Base-by-base conservation (phyloP, 2,329 filamentous ascomycete genomes). In the Fusarium musae region DNA sequence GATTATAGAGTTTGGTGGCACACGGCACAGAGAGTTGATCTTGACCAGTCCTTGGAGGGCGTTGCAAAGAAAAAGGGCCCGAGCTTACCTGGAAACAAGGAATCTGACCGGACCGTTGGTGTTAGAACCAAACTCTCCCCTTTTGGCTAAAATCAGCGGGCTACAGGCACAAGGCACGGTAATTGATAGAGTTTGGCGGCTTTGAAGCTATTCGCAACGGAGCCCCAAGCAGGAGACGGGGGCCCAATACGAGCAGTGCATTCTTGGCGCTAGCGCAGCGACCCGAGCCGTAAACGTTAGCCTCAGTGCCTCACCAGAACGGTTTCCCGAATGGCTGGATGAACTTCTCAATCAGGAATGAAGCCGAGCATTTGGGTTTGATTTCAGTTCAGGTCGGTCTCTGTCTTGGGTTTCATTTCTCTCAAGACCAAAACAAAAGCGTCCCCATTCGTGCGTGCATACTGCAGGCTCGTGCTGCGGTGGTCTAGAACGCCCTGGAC, bases 201-300 rank as follows among this genome's bases (percentile, higher is more conserved):
- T 30, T 36, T 43, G 37, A 61, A 61, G 58, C 37, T 57, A 56
- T 57, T 56, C 58, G 12, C 28, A 42, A 23, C 19, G 21, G 30
- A 13, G 56, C 26, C 34, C 50, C 19, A 28, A 40, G 19, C 7
- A 53, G 50, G 34, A n/a, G 50, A n/a, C 7, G 19, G 5, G 13
- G 23, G 15, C 10, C 50, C 50, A 54, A 54, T 54, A 54, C 26
- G 23, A 54, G 23, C 15, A 40, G 34, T 17, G 50, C 15, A 30
- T 54, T 54, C 34, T n/a, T 40, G 19, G 34, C 59, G 44, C 68
- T 75, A 73, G 71, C 39, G 59, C 53, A 67, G 58, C 71, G 74
- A 70, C 49, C 70, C 68, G 74, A 73, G 65, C 73, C 71, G 70
- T 71, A 63, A 50, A 47, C 44, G 42, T 67, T 58, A 50, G 65